A percentile compares a stretch with the other conserved stretches of the same genome.
Evolutionary conservation across 306 rosid genomes (phyloP).

Genomic region (Fragaria nilgerrensis): DNA sequence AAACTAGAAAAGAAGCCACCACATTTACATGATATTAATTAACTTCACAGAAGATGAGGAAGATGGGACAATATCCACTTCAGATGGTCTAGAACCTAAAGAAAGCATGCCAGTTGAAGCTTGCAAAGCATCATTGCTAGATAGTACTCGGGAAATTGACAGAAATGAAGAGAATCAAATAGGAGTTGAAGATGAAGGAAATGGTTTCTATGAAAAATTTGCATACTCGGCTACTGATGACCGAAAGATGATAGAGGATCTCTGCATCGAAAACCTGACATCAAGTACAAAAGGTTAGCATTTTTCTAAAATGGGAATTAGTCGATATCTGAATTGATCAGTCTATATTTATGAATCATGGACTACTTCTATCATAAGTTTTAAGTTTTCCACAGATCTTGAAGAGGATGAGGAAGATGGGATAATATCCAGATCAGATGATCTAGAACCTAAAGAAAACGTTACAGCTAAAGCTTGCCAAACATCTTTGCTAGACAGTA

Average conservation of each 20-base stretch:
- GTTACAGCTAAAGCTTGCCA: conserved; percentile 35
- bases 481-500: conserved; percentile 20
- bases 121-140: conserved; percentile 20
- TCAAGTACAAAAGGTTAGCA: conserved; percentile 23
- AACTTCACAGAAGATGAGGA: background rate
- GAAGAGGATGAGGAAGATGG: background rate
- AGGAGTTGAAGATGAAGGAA: conserved; percentile 26
- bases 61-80: background rate
- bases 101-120: conserved; percentile 37
- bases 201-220: conserved; percentile 27
- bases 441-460: conserved; percentile 27
- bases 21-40: background rate
- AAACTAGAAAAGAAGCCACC: background rate
- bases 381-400: background rate
- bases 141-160: conserved; percentile 25
- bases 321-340: background rate
- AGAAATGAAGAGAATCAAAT: conserved; percentile 30
- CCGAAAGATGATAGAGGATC: conserved; percentile 12
- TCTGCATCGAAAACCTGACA: conserved; percentile 12
- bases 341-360: background rate
- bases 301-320: background rate
- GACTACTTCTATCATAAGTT: background rate
- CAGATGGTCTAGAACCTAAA: conserved; percentile 12
- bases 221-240: conserved; percentile 19
- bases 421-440: background rate